Evolutionary conservation across 2,329 filamentous ascomycete species (phyloP).

Genomic region (Alternaria novae-zelandiae): DNA sequence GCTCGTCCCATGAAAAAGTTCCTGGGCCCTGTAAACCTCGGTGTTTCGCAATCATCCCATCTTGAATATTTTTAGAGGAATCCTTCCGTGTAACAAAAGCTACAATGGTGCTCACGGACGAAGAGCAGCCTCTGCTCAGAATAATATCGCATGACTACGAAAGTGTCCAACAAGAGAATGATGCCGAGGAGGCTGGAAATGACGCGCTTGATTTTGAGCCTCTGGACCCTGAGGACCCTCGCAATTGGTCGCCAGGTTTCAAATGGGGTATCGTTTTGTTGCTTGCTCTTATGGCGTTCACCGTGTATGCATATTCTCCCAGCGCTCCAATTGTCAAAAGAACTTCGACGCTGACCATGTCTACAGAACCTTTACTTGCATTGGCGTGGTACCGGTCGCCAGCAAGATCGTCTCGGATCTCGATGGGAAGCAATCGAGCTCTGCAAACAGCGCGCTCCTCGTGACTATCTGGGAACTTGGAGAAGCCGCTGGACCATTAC

Average conservation of each 20-base stretch:
- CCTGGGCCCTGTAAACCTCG: neutral
- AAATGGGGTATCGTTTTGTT: conserved; percentile 44
- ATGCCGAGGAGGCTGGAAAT: conserved; percentile 20
- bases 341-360: neutral
- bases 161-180: conserved; percentile 17
- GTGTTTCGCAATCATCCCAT: neutral
- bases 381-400: conserved; percentile 46
- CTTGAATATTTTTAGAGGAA: neutral
- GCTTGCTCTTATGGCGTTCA: conserved; percentile 44
- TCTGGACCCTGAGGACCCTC: conserved; percentile 38
- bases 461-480: conserved; percentile 48
- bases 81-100: neutral
- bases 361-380: conserved; percentile 47
- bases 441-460: conserved; percentile 37
- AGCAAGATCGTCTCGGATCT: conserved; percentile 41
- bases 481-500: conserved; percentile 43
- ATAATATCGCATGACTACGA: conserved; percentile 26
- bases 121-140: conserved; percentile 40
- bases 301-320: conserved; percentile 32
- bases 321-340: neutral
- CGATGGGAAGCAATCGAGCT: conserved; percentile 27
- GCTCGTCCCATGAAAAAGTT: conserved; percentile 5
- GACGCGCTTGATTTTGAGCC: conserved; percentile 36
- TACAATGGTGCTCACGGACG: conserved; percentile 29
- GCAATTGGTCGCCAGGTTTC: conserved; percentile 38